A percentile compares a stretch with the other conserved stretches of the same genome.
phyloP scores from a whole-genome alignment of 768 basidiomycete species.

The Mycena haematopus region DNA sequence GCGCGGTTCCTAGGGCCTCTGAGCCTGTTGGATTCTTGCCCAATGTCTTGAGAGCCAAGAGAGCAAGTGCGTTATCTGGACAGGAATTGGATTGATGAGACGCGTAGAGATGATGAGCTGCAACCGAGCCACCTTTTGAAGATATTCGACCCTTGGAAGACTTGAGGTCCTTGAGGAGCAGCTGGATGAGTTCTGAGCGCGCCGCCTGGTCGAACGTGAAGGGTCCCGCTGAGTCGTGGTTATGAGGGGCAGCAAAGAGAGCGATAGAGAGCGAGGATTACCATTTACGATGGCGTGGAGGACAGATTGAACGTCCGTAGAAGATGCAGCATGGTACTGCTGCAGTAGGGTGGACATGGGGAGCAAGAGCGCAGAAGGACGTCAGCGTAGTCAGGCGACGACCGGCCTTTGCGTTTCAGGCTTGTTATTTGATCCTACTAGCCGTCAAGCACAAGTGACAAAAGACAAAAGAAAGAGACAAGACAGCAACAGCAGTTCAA shows the following conservation, averaged over 20 bases:
- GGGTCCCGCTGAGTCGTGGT: conserved; percentile 46
- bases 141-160: conserved; percentile 54
- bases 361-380: conserved; percentile 10
- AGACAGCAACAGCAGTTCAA: too few species aligned
- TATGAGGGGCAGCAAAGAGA: background rate
- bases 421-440: background rate
- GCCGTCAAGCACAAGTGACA: too few species aligned
- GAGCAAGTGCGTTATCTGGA: conserved; percentile 72
- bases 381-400: background rate
- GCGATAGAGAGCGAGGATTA: background rate
- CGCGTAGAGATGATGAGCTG: conserved; percentile 14
- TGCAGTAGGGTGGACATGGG: conserved; percentile 25
- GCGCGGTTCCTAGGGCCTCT: conserved; percentile 55
- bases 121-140: conserved; percentile 52
- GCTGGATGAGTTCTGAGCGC: conserved; percentile 62
- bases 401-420: background rate
- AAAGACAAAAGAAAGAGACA: too few species aligned
- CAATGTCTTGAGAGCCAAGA: conserved; percentile 76
- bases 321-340: conserved; percentile 20
- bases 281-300: conserved; percentile 20
- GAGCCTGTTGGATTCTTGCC: conserved; percentile 77
- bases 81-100: conserved; percentile 8
- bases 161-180: conserved; percentile 66
- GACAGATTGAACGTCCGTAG: conserved; percentile 6
- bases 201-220: conserved; percentile 53